phyloP scores from a whole-genome alignment of 2,329 filamentous ascomycete genomes.

The Cladosporium velox region DNA sequence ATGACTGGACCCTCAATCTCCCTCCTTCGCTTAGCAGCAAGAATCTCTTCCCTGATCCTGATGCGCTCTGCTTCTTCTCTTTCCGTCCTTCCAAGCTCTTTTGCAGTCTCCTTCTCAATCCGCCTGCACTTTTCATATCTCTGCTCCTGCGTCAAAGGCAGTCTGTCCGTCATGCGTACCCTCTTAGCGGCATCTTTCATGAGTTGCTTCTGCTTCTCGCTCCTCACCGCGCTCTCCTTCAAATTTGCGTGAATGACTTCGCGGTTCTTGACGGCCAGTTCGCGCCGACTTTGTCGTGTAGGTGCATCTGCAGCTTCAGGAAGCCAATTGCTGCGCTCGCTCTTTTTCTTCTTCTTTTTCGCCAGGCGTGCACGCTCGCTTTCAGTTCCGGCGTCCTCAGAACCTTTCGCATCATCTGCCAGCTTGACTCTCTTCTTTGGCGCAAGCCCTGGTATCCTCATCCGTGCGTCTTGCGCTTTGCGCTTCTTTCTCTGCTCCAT shows the following conservation, averaged over 20 bases:
- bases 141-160: conserved; percentile 83
- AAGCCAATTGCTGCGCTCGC: conserved; percentile 70
- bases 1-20: conserved; percentile 87
- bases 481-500: conserved; percentile 75
- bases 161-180: conserved; percentile 71
- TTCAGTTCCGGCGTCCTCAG: conserved; percentile 28
- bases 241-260: conserved; percentile 66
- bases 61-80: conserved; percentile 86
- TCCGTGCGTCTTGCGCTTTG: conserved; percentile 74
- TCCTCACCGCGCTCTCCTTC: conserved; percentile 69
- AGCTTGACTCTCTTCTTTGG: conserved; percentile 67
- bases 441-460: conserved; percentile 50
- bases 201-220: conserved; percentile 67
- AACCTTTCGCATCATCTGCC: conserved; percentile 39
- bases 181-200: conserved; percentile 63
- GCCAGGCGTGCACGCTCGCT: neutral
- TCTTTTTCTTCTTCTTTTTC: conserved; percentile 71
- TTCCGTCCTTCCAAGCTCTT: conserved; percentile 92
- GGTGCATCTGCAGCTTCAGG: conserved; percentile 64
- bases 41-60: conserved; percentile 76
- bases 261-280: conserved; percentile 63
- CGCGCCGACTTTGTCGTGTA: conserved; percentile 62
- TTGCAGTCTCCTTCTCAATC: conserved; percentile 76
- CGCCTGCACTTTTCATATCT: conserved; percentile 51
- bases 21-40: conserved; percentile 85